These are phyloP conservation scores for Cicer chorassanicum DNA, from an alignment of 306 rosid species.

Conservation along the genomic window DNA sequence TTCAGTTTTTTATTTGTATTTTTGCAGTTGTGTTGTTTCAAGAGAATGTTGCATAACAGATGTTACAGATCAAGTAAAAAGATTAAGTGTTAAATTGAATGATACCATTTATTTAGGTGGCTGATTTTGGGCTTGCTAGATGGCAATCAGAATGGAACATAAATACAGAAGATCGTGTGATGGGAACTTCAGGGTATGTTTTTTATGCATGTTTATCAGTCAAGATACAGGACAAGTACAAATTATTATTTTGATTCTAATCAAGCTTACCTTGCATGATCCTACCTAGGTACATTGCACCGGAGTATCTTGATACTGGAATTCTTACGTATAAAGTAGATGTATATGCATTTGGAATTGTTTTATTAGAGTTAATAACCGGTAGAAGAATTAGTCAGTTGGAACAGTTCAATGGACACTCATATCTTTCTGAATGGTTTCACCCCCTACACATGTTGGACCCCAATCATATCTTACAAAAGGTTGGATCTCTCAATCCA, in stretches of 20 bases:
- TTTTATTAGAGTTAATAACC: conserved; percentile 77
- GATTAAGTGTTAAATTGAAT: conserved; percentile 15
- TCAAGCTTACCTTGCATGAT: conserved; percentile 40
- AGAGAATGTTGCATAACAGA: not conserved
- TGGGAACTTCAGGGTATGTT: conserved; percentile 78
- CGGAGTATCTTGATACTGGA: conserved; percentile 77
- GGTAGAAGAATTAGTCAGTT: conserved; percentile 70
- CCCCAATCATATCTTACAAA: conserved; percentile 60
- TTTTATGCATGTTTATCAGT: not conserved
- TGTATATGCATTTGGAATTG: conserved; percentile 88
- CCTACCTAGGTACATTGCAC: conserved; percentile 82
- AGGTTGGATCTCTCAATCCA: conserved; percentile 64
- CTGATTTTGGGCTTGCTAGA: conserved; percentile 93
- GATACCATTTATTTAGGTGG: conserved; percentile 59
- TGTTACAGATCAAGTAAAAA: not conserved
- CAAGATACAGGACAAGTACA: not conserved
- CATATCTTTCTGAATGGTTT: conserved; percentile 65
- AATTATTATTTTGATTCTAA: conserved; percentile 33
- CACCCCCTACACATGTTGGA: conserved; percentile 62
- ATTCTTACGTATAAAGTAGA: conserved; percentile 81
- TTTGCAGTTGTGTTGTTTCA: not conserved
- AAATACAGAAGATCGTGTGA: conserved; percentile 61
- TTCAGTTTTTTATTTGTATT: not conserved
- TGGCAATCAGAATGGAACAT: conserved; percentile 83
- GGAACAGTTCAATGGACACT: conserved; percentile 58